Evolutionary conservation across 345 rosid genomes (phyloP).

Genomic region (Gossypium raimondii): DNA sequence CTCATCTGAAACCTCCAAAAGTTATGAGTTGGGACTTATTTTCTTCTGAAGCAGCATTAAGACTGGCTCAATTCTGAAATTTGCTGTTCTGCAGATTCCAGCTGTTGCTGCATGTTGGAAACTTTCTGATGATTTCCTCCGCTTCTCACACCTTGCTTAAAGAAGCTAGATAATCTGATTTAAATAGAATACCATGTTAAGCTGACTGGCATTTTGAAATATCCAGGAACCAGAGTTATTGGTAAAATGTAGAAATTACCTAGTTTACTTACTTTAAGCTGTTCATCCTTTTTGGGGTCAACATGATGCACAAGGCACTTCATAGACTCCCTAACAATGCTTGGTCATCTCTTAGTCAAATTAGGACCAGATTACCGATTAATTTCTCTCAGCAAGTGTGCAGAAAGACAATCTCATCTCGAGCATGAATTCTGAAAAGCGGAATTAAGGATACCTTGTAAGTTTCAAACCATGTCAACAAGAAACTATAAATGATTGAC

Average conservation of each 20-base stretch:
- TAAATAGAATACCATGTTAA: slow-evolving; percentile 7
- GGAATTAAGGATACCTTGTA: slow-evolving; percentile 8
- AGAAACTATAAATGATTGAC: slow-evolving; percentile 1
- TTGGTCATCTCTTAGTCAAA: slow-evolving; percentile 44
- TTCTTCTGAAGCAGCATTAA: slow-evolving; percentile 44
- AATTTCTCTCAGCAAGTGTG: slow-evolving; percentile 6
- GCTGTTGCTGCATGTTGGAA: slow-evolving; percentile 44
- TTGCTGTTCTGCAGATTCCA: slow-evolving; percentile 56
- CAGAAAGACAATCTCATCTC: slow-evolving; percentile 25
- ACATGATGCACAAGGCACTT: slow-evolving; percentile 34
- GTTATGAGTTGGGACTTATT: slow-evolving; percentile 40
- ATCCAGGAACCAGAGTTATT: slow-evolving; percentile 7
- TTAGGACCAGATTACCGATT: slow-evolving; percentile 4
- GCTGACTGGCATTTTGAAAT: background rate
- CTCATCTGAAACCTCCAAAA: slow-evolving; percentile 46
- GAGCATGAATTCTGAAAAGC: slow-evolving; percentile 22
- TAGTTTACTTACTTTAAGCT: slow-evolving; percentile 65
- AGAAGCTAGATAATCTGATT: slow-evolving; percentile 48
- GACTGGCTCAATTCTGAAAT: slow-evolving; percentile 37
- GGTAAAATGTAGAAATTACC: slow-evolving; percentile 36
- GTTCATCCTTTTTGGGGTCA: slow-evolving; percentile 61
- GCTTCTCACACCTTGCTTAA: slow-evolving; percentile 50
- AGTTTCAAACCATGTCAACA: slow-evolving; percentile 18
- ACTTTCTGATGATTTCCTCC: slow-evolving; percentile 38
- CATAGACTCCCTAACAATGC: slow-evolving; percentile 54